Evolutionary conservation across 1,284 basidiomycete genomes (phyloP).

Genomic region (Tylopilus sp.): DNA sequence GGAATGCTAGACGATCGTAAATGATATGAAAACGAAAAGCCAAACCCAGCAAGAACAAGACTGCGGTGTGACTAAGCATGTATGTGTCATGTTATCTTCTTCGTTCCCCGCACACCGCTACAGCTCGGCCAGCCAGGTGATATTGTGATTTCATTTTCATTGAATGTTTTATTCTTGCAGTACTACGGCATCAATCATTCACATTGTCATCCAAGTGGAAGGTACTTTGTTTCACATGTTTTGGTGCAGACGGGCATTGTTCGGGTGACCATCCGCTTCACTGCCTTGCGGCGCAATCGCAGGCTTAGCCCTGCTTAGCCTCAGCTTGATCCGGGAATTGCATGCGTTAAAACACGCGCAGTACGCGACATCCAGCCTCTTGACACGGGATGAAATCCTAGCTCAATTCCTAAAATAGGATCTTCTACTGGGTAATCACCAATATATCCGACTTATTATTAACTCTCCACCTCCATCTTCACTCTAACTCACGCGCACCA

Average conservation of each 20-base stretch:
- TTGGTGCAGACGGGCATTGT: neutral
- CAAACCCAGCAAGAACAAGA: neutral
- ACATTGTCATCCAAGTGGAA: neutral
- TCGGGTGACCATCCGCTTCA: neutral
- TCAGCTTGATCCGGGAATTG: neutral
- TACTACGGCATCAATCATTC: neutral
- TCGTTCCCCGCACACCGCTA: conserved; percentile 2
- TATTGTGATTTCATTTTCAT: neutral
- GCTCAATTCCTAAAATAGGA: neutral
- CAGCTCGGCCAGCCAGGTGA: neutral
- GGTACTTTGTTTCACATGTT: conserved; percentile 5
- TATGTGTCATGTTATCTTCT: neutral
- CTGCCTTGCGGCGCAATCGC: neutral
- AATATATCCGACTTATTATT: neutral
- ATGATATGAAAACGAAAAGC: neutral
- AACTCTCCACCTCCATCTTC: conserved; percentile 1
- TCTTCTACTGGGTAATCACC: neutral
- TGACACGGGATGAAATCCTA: neutral
- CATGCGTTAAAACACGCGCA: conserved; percentile 3
- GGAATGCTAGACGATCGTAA: neutral
- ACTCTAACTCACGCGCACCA: conserved; percentile 11
- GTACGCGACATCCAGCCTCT: neutral
- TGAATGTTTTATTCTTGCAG: neutral
- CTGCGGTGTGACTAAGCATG: conserved; percentile 18
- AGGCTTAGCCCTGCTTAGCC: too few relatives aligned